Evolutionary conservation across 2,329 filamentous ascomycete species (phyloP).

Genomic region (Alternaria arborescens): DNA sequence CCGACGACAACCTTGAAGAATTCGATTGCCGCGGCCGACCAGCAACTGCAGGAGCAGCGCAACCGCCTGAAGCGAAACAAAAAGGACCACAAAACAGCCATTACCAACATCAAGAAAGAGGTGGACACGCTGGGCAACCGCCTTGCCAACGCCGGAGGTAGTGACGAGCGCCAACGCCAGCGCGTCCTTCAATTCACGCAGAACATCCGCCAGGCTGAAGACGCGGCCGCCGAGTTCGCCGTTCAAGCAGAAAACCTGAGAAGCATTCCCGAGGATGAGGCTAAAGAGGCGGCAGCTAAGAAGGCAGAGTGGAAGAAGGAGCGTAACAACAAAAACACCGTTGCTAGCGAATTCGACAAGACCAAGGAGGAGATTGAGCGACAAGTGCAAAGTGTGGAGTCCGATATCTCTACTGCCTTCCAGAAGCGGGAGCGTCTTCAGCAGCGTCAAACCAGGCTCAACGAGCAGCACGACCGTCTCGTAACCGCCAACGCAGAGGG

Average conservation of each 20-base stretch:
- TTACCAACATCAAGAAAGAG: constrained; percentile 74
- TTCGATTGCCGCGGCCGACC: constrained; percentile 76
- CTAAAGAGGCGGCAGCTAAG: constrained; percentile 64
- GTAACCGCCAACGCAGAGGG: constrained; percentile 72
- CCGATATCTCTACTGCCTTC: constrained; percentile 69
- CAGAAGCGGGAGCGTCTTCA: constrained; percentile 77
- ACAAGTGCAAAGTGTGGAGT: constrained; percentile 68
- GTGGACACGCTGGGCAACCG: constrained; percentile 73
- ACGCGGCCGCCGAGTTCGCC: constrained; percentile 65
- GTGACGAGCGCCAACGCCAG: constrained; percentile 78
- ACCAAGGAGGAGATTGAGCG: constrained; percentile 70
- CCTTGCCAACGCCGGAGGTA: constrained; percentile 72
- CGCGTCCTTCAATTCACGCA: constrained; percentile 79
- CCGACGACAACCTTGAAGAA: constrained; percentile 79
- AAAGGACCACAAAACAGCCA: constrained; percentile 76
- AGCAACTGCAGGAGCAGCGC: constrained; percentile 74
- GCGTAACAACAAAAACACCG: constrained; percentile 59
- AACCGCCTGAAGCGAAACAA: constrained; percentile 73
- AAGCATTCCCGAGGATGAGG: constrained; percentile 69
- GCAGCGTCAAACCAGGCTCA: constrained; percentile 74
- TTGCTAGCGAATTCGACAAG: constrained; percentile 66
- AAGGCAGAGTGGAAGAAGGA: constrained; percentile 67
- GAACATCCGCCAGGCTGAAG: constrained; percentile 74
- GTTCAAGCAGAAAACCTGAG: constrained; percentile 71
- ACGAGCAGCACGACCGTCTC: constrained; percentile 75